Percentiles rank a stretch among this genome's conserved stretches.
Conservation (phyloP, 2,329 filamentous ascomycete genomes). For the Penicillium rolfsii region DNA sequence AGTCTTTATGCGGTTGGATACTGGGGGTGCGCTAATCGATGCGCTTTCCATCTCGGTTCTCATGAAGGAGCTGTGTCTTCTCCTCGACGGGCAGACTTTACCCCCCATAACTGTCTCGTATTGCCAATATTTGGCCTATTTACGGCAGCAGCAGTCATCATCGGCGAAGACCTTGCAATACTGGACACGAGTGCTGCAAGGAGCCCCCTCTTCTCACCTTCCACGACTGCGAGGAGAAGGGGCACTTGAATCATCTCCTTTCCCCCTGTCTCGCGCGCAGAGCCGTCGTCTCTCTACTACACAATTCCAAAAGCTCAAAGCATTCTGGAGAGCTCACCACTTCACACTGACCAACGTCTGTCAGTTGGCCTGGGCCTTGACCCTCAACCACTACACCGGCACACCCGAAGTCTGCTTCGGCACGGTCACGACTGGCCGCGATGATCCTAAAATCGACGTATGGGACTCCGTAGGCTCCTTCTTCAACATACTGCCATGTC, state of each 20-base stretch:
- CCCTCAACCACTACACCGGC: constrained; percentile 7
- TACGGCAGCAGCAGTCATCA: constrained; percentile 2
- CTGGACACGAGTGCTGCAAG: constrained; percentile 6
- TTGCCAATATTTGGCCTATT: constrained; percentile 1
- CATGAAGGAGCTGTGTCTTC: constrained; percentile 4
- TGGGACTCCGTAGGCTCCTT: constrained; percentile 2
- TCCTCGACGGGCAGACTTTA: constrained; percentile 2
- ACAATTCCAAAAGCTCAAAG: neutral
- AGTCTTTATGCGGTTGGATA: constrained; percentile 4
- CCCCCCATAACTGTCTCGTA: neutral
- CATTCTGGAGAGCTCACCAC: neutral
- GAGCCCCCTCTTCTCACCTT: constrained; percentile 2
- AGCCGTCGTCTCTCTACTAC: neutral
- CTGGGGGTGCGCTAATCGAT: constrained; percentile 8
- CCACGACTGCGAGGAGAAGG: neutral
- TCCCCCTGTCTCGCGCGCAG: neutral
- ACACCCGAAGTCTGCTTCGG: constrained; percentile 15
- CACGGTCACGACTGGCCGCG: constrained; percentile 12
- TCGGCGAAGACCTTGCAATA: constrained; percentile 5
- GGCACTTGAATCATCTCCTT: neutral
- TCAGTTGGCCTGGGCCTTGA: constrained; percentile 16
- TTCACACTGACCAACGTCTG: constrained; percentile 7
- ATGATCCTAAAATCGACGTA: constrained; percentile 3
- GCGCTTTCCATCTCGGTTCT: constrained; percentile 10
- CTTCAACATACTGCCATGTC: neutral